phyloP scores from a whole-genome alignment of 2,329 filamentous ascomycete genomes.

The Pyricularia pennisetigena region DNA sequence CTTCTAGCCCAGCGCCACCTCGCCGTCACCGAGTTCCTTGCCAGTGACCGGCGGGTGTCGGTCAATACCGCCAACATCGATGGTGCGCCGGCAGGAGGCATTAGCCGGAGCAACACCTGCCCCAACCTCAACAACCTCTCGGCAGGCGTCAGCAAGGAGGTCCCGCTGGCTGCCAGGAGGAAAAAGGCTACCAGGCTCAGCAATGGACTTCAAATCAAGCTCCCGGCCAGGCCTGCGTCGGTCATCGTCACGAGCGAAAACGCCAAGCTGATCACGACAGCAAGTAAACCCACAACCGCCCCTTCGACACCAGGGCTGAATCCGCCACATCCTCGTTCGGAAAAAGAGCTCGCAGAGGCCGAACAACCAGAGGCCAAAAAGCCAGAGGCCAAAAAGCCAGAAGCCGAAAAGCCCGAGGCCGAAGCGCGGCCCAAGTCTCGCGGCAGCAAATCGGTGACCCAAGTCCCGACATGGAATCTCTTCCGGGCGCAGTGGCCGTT shows the following conservation, averaged over 20 bases:
- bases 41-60: neutral
- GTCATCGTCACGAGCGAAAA: neutral
- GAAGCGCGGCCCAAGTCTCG: neutral
- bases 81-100: neutral
- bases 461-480: neutral
- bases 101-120: constrained; percentile 1
- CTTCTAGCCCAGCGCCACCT: neutral
- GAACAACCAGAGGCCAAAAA: neutral
- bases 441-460: neutral
- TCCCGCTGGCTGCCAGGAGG: neutral
- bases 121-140: neutral
- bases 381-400: neutral
- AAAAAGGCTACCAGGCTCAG: neutral
- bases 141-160: neutral
- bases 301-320: neutral
- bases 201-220: neutral
- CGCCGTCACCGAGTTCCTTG: neutral
- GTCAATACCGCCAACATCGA: neutral
- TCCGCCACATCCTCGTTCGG: neutral
- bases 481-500: constrained; percentile 1
- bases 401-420: neutral
- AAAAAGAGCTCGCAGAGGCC: neutral
- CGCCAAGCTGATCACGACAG: neutral
- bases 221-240: neutral
- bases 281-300: neutral